Conservation (phyloP, 345 rosid genomes). For the Syzygium aqueum region DNA sequence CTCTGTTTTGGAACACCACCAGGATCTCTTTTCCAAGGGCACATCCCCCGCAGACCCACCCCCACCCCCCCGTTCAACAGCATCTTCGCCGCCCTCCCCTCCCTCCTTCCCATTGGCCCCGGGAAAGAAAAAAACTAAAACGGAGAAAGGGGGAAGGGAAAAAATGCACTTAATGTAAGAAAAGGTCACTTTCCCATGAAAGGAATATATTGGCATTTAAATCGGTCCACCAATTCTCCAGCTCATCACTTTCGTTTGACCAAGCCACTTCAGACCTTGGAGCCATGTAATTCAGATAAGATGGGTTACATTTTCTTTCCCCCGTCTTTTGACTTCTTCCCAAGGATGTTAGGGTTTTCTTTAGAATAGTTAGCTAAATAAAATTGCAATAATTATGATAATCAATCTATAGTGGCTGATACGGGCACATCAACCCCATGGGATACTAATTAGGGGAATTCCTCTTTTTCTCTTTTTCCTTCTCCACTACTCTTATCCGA, state of each 20-base stretch:
- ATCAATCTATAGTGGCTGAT: not conserved
- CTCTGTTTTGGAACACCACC: constrained; percentile 3
- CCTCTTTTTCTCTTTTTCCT: not conserved
- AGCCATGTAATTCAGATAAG: not conserved
- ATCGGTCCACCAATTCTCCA: constrained; percentile 15
- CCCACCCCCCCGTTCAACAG: not conserved
- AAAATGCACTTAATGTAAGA: not conserved
- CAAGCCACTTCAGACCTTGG: not conserved
- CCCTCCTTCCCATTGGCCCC: not conserved
- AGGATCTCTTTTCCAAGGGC: constrained; percentile 7
- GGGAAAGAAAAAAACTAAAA: not conserved
- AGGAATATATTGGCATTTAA: not conserved
- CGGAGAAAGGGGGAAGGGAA: too few species aligned
- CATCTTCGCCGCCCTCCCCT: not conserved
- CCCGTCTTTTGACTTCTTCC: not conserved
- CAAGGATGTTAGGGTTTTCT: not conserved
- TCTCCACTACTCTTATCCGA: constrained; percentile 14
- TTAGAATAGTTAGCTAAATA: not conserved
- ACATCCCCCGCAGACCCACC: not conserved
- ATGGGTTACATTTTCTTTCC: not conserved
- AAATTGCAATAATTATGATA: too few species aligned
- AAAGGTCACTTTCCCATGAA: not conserved
- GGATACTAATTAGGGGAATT: not conserved
- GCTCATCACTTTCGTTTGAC: constrained; percentile 4
- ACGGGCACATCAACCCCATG: not conserved